A percentile compares a stretch with the other conserved stretches of the same genome.
Conservation (phyloP, 495 filamentous ascomycete species). For the Aspergillus steynii region DNA sequence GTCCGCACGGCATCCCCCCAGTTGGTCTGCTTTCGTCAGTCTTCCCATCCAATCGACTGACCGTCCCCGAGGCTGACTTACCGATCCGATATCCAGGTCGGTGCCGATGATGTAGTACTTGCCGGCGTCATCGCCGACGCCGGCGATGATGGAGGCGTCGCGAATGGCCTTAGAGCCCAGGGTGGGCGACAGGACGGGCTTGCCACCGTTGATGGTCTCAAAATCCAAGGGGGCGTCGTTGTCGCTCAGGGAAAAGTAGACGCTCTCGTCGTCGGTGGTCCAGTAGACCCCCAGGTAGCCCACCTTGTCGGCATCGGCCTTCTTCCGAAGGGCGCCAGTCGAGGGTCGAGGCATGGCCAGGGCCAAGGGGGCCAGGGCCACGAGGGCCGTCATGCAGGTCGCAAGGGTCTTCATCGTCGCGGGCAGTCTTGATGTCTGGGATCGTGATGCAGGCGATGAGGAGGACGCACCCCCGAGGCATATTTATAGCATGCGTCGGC, state of each 20-base stretch:
- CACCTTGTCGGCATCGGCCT: constrained; percentile 12
- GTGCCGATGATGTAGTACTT: constrained; percentile 24
- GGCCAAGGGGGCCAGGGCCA: neutral
- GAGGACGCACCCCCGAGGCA: neutral
- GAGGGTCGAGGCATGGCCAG: constrained; percentile 2
- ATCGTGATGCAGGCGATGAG: neutral
- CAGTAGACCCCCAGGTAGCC: constrained; percentile 20
- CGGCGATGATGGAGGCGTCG: constrained; percentile 14
- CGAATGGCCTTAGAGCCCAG: constrained; percentile 18
- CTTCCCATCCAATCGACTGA: neutral
- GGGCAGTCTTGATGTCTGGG: neutral
- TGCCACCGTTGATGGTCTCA: constrained; percentile 9
- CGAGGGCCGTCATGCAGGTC: neutral
- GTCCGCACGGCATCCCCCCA: constrained; percentile 15
- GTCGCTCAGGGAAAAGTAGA: constrained; percentile 20
- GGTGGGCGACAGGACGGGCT: constrained; percentile 14
- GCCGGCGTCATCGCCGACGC: constrained; percentile 11
- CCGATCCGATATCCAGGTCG: constrained; percentile 18
- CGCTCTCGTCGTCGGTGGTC: constrained; percentile 21
- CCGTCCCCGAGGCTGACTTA: neutral
- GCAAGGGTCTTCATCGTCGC: constrained; percentile 2
- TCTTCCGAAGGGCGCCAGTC: neutral
- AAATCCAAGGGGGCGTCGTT: constrained; percentile 13
- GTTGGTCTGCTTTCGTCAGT: constrained; percentile 12
- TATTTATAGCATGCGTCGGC: neutral